phyloP scores from a whole-genome alignment of 2,329 filamentous ascomycete species.

The Hypoxylon sp. region DNA sequence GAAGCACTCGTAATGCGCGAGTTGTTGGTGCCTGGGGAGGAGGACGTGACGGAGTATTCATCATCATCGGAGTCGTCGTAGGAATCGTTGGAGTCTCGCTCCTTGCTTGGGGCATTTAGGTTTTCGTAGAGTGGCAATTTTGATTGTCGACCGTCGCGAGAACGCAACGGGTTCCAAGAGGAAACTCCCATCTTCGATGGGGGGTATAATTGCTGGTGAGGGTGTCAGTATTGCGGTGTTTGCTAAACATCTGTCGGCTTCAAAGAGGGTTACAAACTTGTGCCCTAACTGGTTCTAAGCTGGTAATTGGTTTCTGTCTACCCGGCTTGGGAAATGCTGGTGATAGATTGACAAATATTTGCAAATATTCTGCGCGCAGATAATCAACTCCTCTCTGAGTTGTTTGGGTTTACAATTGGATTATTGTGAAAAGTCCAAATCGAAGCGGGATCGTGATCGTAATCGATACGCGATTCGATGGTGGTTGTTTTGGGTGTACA shows the following conservation, averaged over 20 bases:
- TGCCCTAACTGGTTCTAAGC: slow-evolving; percentile 17
- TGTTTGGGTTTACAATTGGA: slow-evolving; percentile 13
- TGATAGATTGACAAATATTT: slow-evolving; percentile 2
- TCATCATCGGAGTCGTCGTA: slow-evolving; percentile 61
- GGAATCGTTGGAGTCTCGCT: slow-evolving; percentile 67
- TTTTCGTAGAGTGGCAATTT: slow-evolving; percentile 68
- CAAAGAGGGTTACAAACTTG: slow-evolving; percentile 33
- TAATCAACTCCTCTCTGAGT: background rate
- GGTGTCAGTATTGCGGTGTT: slow-evolving; percentile 21
- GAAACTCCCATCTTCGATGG: slow-evolving; percentile 64
- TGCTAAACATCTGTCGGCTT: slow-evolving; percentile 2
- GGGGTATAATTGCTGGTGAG: slow-evolving; percentile 15
- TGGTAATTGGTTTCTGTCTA: slow-evolving; percentile 7
- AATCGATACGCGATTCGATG: slow-evolving; percentile 38
- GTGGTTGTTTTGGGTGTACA: slow-evolving; percentile 37
- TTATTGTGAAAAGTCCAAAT: slow-evolving; percentile 15
- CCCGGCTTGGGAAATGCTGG: slow-evolving; percentile 29
- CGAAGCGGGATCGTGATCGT: slow-evolving; percentile 8
- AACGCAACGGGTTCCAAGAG: slow-evolving; percentile 63
- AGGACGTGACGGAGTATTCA: slow-evolving; percentile 60
- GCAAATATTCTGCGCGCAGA: background rate
- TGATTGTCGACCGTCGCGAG: slow-evolving; percentile 60
- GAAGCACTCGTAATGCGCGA: slow-evolving; percentile 67
- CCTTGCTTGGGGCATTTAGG: slow-evolving; percentile 61
- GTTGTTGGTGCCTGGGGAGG: slow-evolving; percentile 64